Conservation (phyloP, 495 filamentous ascomycete species). For the Lichenothelia convexa region DNA sequence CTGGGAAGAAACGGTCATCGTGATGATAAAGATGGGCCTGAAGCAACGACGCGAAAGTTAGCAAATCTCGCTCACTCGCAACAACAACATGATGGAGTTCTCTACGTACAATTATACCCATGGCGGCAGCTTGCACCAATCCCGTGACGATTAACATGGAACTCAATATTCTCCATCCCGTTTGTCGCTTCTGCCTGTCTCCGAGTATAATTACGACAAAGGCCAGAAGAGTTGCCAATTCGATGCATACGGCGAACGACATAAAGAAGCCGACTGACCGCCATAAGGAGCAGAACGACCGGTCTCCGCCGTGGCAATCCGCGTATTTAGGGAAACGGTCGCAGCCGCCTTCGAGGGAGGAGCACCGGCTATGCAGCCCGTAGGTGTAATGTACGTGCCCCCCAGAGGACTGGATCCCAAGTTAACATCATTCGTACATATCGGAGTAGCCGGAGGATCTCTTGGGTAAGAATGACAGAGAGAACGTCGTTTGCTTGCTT, state of each 20-base stretch:
- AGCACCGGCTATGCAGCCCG: slow-evolving; percentile 69
- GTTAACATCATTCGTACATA: slow-evolving; percentile 2
- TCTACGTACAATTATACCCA: no score
- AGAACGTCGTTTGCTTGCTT: no score
- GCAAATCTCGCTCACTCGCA: slow-evolving; percentile 3
- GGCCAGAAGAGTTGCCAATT: slow-evolving; percentile 55
- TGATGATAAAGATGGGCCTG: slow-evolving; percentile 71
- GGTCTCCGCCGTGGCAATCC: slow-evolving; percentile 50
- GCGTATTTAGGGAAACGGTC: slow-evolving; percentile 38
- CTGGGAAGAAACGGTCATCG: slow-evolving; percentile 69
- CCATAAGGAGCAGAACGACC: slow-evolving; percentile 86
- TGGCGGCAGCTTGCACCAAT: slow-evolving; percentile 43
- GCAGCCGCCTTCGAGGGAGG: slow-evolving; percentile 36
- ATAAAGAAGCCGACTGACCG: slow-evolving; percentile 71
- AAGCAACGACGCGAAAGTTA: slow-evolving; percentile 1
- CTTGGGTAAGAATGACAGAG: background rate
- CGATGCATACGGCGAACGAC: slow-evolving; percentile 57
- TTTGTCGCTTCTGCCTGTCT: slow-evolving; percentile 54
- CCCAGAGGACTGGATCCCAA: slow-evolving; percentile 20
- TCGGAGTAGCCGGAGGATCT: background rate
- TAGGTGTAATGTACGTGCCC: slow-evolving; percentile 44
- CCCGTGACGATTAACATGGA: slow-evolving; percentile 42
- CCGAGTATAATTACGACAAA: slow-evolving; percentile 59
- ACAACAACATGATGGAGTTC: no score
- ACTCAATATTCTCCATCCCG: slow-evolving; percentile 59